Percentiles rank a stretch among this genome's conserved stretches.
Evolutionary conservation across 2,329 filamentous ascomycete species (phyloP).

Genomic region (Claviceps sp.): DNA sequence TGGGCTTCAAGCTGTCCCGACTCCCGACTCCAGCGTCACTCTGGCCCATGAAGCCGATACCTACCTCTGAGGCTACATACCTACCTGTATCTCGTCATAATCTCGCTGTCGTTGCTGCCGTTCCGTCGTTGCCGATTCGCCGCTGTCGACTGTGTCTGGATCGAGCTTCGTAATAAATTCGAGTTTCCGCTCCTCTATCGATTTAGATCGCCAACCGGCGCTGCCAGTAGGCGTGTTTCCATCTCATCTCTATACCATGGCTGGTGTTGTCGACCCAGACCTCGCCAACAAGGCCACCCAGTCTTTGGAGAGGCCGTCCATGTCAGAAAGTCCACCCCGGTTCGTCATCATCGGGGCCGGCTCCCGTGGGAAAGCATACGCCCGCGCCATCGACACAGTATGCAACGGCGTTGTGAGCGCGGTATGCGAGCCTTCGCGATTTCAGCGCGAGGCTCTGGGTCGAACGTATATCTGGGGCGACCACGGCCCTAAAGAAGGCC

Average conservation of each 20-base stretch:
- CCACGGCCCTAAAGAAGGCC: constrained; percentile 36
- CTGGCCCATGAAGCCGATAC: no score
- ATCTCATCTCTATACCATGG: constrained; percentile 7
- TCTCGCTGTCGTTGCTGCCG: no score
- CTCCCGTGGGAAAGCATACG: constrained; percentile 64
- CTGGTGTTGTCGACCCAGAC: constrained; percentile 11
- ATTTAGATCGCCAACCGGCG: neutral
- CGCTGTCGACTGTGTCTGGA: no score
- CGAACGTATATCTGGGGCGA: constrained; percentile 58
- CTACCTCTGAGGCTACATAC: no score
- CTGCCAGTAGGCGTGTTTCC: no score
- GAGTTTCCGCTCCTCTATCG: neutral
- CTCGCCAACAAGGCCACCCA: constrained; percentile 11
- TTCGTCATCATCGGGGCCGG: constrained; percentile 76
- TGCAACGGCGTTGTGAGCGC: constrained; percentile 58
- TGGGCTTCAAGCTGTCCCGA: no score
- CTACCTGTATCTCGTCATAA: no score
- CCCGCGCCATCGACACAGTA: constrained; percentile 48
- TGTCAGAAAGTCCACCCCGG: constrained; percentile 41
- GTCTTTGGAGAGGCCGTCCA: constrained; percentile 27
- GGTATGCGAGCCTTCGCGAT: constrained; percentile 68
- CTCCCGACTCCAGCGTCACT: no score
- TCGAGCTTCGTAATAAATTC: neutral
- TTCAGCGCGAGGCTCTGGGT: constrained; percentile 62
- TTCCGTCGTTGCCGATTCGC: no score